Evolutionary conservation across 1,284 basidiomycete species (phyloP).

Genomic region (Pseudozyma tsukubaensis): DNA sequence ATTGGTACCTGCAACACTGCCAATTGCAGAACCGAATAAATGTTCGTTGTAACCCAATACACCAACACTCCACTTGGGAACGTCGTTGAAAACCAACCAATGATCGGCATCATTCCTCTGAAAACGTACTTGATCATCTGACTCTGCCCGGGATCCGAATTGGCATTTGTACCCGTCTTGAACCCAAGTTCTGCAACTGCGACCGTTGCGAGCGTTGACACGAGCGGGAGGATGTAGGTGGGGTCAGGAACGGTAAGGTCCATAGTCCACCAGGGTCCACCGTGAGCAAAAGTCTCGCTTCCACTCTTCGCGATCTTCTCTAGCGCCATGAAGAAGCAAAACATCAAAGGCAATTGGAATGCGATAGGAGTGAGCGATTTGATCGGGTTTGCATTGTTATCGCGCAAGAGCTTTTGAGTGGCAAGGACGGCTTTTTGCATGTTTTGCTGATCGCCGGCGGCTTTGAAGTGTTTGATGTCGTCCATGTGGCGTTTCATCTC

Average conservation of each 20-base stretch:
- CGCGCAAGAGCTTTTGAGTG: constrained; percentile 76
- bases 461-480: constrained; percentile 72
- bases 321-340: constrained; percentile 87
- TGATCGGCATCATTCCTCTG: constrained; percentile 75
- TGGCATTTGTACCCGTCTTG: constrained; percentile 72
- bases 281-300: constrained; percentile 79
- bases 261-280: constrained; percentile 80
- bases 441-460: constrained; percentile 73
- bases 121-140: constrained; percentile 80
- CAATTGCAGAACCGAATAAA: constrained; percentile 73
- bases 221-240: constrained; percentile 79
- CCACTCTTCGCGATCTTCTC: constrained; percentile 79
- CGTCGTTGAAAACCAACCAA: constrained; percentile 75
- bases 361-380: constrained; percentile 76
- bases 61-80: constrained; percentile 75
- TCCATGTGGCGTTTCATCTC: constrained; percentile 75
- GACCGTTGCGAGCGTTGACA: constrained; percentile 77
- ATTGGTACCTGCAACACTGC: constrained; percentile 48
- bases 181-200: constrained; percentile 75
- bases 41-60: constrained; percentile 75
- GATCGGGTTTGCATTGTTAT: constrained; percentile 78
- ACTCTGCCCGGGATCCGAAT: constrained; percentile 69
- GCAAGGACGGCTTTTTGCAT: constrained; percentile 74
- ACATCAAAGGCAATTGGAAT: constrained; percentile 80
- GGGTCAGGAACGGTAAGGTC: constrained; percentile 85